Percentiles rank a stretch among this genome's conserved stretches.
phyloP scores from a whole-genome alignment of 495 filamentous ascomycete species.

The Trichoderma gamsii region DNA sequence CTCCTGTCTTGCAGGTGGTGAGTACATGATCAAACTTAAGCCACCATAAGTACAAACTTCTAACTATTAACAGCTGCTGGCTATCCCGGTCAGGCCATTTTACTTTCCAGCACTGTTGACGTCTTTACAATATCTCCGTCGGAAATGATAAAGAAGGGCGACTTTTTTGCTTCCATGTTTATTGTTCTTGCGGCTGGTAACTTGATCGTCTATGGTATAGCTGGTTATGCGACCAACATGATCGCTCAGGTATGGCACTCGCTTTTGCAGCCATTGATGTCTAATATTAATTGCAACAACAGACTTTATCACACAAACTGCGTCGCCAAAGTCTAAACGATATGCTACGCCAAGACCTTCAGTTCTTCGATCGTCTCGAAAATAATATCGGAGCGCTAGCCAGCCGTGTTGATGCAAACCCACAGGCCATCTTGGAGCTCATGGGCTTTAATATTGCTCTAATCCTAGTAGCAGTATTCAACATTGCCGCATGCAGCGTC shows the following conservation, averaged over 20 bases:
- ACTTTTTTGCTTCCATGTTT: constrained; percentile 28
- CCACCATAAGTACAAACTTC: constrained; percentile 1
- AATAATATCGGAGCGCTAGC: constrained; percentile 47
- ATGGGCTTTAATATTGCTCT: constrained; percentile 33
- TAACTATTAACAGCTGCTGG: constrained; percentile 20
- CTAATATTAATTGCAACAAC: not conserved
- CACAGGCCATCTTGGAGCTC: constrained; percentile 46
- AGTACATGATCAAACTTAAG: constrained; percentile 13
- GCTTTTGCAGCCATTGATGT: constrained; percentile 25
- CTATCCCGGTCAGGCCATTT: constrained; percentile 15
- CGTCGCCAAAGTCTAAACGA: constrained; percentile 24
- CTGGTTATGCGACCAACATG: constrained; percentile 7
- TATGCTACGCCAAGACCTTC: constrained; percentile 36
- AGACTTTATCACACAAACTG: constrained; percentile 26
- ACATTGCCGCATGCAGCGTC: constrained; percentile 26
- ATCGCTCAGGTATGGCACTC: constrained; percentile 18
- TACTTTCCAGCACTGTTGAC: constrained; percentile 9
- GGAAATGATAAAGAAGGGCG: constrained; percentile 8
- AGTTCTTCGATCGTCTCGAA: constrained; percentile 47
- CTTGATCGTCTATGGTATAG: constrained; percentile 15
- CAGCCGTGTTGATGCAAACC: constrained; percentile 43
- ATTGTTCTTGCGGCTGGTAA: constrained; percentile 27
- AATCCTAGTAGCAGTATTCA: constrained; percentile 27
- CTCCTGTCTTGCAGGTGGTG: constrained; percentile 13
- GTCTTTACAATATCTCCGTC: constrained; percentile 22